phyloP scores from a whole-genome alignment of 164 flowering plant genomes.

The Cinnamomum micranthum region DNA sequence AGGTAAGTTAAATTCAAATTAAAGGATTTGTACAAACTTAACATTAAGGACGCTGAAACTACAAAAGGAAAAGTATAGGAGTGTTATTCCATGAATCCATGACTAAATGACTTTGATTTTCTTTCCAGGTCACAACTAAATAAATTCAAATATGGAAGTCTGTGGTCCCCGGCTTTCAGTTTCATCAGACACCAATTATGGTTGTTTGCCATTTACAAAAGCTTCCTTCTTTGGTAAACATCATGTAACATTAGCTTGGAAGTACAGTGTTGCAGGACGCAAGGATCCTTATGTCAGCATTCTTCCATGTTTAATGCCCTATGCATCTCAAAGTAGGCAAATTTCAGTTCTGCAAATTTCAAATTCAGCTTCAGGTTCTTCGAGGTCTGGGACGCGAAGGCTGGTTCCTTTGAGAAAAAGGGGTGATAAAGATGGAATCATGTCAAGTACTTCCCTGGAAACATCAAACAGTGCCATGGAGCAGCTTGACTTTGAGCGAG shows the following conservation, averaged over 20 bases:
- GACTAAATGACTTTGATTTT: not conserved
- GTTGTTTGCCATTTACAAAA: not conserved
- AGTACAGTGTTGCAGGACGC: not conserved
- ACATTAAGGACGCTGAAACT: too few species aligned
- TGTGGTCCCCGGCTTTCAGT: not conserved
- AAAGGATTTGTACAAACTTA: too few species aligned
- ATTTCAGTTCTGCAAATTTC: slow-evolving; percentile 5
- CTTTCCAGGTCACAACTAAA: not conserved
- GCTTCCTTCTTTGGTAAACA: not conserved
- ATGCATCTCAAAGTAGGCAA: not conserved
- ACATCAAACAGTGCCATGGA: slow-evolving; percentile 62
- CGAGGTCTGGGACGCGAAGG: slow-evolving; percentile 4
- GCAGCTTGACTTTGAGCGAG: slow-evolving; percentile 90
- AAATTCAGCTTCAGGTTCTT: not conserved
- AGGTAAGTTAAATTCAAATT: too few species aligned
- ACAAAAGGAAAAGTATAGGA: too few species aligned
- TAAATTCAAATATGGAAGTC: slow-evolving; percentile 4
- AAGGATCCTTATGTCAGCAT: not conserved
- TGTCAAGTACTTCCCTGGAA: slow-evolving; percentile 1
- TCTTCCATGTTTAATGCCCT: slow-evolving; percentile 2
- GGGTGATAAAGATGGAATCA: slow-evolving; percentile 8
- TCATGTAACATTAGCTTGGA: not conserved
- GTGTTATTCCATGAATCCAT: too few species aligned
- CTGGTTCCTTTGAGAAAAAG: slow-evolving; percentile 14
- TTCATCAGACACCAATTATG: not conserved